Evolutionary conservation across 306 rosid genomes (phyloP).

Genomic region (Styphnolobium japonicum): DNA sequence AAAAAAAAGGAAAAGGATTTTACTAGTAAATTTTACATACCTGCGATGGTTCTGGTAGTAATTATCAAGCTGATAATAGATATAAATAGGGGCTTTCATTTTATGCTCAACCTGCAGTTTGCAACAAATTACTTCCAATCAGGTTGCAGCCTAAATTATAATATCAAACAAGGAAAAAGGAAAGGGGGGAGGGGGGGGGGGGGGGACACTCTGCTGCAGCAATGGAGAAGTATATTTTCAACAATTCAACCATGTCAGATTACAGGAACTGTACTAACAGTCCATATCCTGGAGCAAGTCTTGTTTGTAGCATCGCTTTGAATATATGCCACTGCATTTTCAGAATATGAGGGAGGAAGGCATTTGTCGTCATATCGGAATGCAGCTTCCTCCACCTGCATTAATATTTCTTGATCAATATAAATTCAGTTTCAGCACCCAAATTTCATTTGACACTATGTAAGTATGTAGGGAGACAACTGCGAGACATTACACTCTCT

Average conservation of each 20-base stretch:
- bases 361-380: constrained; percentile 62
- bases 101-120: constrained; percentile 55
- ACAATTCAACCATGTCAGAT: not conserved
- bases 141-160: not conserved
- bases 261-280: constrained; percentile 46
- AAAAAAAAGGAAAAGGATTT: not conserved
- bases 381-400: constrained; percentile 67
- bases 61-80: constrained; percentile 83
- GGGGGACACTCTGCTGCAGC: not conserved
- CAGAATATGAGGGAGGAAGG: constrained; percentile 36
- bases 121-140: constrained; percentile 2
- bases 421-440: not conserved
- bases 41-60: constrained; percentile 91
- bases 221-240: not conserved
- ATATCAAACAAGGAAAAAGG: not conserved
- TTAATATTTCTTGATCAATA: constrained; percentile 10
- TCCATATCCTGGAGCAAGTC: constrained; percentile 59
- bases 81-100: constrained; percentile 72
- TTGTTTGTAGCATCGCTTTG: constrained; percentile 56
- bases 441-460: not conserved
- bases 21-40: constrained; percentile 28
- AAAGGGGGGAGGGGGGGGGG: too few species aligned
- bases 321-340: constrained; percentile 40
- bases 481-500: constrained; percentile 31
- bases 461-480: not conserved